Conservation (phyloP, 768 basidiomycete genomes). For the Tricholoma saponaceum region DNA sequence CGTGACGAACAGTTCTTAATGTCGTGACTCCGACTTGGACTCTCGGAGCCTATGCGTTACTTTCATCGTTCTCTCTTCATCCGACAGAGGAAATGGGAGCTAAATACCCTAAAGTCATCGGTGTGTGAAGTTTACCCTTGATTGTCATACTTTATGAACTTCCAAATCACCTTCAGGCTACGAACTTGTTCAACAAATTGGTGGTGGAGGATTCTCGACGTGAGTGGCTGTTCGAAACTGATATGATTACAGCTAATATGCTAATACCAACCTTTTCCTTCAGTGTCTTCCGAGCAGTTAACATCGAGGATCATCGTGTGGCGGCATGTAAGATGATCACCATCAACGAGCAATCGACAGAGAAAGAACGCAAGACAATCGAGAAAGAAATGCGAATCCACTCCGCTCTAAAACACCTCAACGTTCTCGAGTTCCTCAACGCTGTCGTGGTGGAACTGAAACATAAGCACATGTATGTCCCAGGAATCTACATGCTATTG, state of each 20-base stretch:
- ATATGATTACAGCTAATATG: conserved; percentile 1
- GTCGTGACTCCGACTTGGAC: no score
- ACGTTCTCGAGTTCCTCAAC: conserved; percentile 83
- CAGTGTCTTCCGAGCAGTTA: conserved; percentile 83
- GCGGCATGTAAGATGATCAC: conserved; percentile 87
- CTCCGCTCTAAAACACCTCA: conserved; percentile 66
- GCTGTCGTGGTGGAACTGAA: conserved; percentile 70
- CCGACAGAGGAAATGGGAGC: conserved; percentile 7
- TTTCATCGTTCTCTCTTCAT: neutral
- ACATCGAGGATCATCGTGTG: conserved; percentile 58
- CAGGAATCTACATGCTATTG: conserved; percentile 89
- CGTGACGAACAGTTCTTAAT: no score
- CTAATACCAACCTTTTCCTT: neutral
- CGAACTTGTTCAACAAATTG: conserved; percentile 69
- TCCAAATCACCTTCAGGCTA: conserved; percentile 44
- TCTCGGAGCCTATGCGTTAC: no score
- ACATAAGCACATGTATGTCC: conserved; percentile 52
- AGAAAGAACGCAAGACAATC: conserved; percentile 70
- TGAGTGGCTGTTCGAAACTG: conserved; percentile 28
- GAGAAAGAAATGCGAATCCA: conserved; percentile 95
- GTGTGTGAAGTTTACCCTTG: conserved; percentile 18
- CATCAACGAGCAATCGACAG: conserved; percentile 58
- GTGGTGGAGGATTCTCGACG: conserved; percentile 88
- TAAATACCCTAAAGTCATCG: conserved; percentile 39
- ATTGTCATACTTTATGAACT: neutral